Percentiles rank a stretch among this genome's conserved stretches.
Conservation (phyloP, 371 early-diverging fungal species). For the Ordospora colligata region DNA sequence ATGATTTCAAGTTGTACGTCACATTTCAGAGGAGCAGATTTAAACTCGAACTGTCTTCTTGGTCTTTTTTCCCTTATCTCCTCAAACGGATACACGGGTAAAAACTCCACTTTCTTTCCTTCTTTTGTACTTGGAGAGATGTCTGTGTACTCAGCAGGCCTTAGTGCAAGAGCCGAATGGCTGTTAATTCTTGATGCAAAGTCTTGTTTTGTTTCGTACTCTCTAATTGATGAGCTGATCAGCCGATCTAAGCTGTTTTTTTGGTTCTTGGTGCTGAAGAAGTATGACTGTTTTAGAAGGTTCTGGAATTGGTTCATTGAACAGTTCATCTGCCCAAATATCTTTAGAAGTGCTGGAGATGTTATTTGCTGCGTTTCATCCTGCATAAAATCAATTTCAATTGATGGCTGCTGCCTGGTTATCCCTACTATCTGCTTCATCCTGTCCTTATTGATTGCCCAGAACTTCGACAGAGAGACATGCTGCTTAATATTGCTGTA, state of each 20-base stretch:
- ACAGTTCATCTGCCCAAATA: slow-evolving; percentile 33
- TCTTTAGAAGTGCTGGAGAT: background rate
- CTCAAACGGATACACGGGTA: slow-evolving; percentile 17
- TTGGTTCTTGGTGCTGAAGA: slow-evolving; percentile 34
- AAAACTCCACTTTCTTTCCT: slow-evolving; percentile 10
- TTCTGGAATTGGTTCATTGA: slow-evolving; percentile 35
- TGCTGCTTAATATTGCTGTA: background rate
- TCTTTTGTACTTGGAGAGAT: slow-evolving; percentile 1
- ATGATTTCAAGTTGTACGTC: background rate
- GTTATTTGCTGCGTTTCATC: background rate
- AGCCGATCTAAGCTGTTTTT: slow-evolving; percentile 23
- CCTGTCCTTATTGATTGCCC: background rate
- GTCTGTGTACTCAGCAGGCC: background rate
- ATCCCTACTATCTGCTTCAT: background rate
- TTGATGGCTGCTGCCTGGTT: background rate
- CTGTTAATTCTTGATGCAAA: slow-evolving; percentile 32
- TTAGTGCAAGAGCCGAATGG: background rate
- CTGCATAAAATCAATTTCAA: background rate
- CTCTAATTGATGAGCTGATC: slow-evolving; percentile 14
- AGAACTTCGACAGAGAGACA: background rate
- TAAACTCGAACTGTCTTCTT: background rate
- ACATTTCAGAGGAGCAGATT: background rate
- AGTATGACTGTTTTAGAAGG: slow-evolving; percentile 21
- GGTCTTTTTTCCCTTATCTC: background rate
- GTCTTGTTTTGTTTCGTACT: background rate